Base-by-base conservation (phyloP, 108 stramenopile species). In the Fistulifera pelliculosa region DNA sequence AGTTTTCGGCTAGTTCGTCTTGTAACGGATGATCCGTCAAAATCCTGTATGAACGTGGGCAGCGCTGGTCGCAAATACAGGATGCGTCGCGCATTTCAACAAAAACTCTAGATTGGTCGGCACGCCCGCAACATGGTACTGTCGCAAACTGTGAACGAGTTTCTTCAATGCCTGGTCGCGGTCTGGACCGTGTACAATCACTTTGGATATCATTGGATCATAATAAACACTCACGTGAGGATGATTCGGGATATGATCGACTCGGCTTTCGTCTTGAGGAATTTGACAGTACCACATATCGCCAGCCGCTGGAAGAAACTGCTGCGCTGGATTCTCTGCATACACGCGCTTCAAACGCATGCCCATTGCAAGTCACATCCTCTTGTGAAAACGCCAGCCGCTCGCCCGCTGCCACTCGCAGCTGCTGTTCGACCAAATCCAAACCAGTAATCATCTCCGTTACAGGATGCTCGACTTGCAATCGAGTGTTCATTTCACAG, bases 191-290 rank as follows among this genome's bases (percentile, higher is more conserved):
- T 80, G 76, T 4, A 90, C 80, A 64, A 95, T 80, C 39, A 98
- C 65, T 71, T 99, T 99, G 68, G 88, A 84, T 52, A 99, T 93
- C 82, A 99, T 96, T 17, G 98, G 98, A 69, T 99, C 98, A 63
- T 99, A 99, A 62, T 81, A 79, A 42, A 95, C 89, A 16, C 77
- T 69, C 17, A 99, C 87, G 44, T 76, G 80, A n/a, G 72, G 66
- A 25, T 95, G 96, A 16, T 79, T 66, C 39, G 76, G 72, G 40
- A 97, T 89, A 1, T 92, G 70, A 65, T 98, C 98, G 43, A 96
- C 83, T 12, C 97, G 80, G 60, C 94, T 76, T 16, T 69, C 65
- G 40, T 45, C 49, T 53, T 69, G 61, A 61, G 76, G 68, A 53
- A 76, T 58, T 59, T 26, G 15, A 47, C 73, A 71, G 35, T 69